These are phyloP conservation scores for Phytopythium mirpurense DNA, from an alignment of 352 stramenopile species.

Conservation along the genomic window DNA sequence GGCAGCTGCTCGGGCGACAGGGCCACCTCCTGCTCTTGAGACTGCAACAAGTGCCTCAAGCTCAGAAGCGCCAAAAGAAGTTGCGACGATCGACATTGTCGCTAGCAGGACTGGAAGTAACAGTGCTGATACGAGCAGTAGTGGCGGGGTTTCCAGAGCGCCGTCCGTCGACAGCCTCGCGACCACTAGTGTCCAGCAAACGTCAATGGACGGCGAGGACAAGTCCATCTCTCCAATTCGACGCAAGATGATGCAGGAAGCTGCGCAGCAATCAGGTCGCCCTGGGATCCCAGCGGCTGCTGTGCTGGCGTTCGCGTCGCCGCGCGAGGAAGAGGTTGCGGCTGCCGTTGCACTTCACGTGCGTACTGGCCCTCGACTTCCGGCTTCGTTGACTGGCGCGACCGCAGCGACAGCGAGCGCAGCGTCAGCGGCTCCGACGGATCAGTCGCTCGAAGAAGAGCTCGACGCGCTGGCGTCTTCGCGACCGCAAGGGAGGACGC, in stretches of 20 bases:
- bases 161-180: background rate
- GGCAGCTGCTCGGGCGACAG: background rate
- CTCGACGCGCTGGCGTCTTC: background rate
- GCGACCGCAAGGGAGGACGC: background rate
- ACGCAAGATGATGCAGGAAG: slow-evolving; percentile 37
- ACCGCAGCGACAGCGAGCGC: background rate
- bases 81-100: background rate
- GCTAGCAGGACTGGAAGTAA: background rate
- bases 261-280: slow-evolving; percentile 12
- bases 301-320: slow-evolving; percentile 20
- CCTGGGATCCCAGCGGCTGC: slow-evolving; percentile 6
- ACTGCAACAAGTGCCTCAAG: slow-evolving; percentile 7
- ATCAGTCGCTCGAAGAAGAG: slow-evolving; percentile 2
- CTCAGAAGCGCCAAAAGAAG: background rate
- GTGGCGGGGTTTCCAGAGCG: background rate
- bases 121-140: background rate
- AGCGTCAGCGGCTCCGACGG: background rate
- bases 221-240: slow-evolving; percentile 31
- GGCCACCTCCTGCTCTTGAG: background rate
- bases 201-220: slow-evolving; percentile 5
- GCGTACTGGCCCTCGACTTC: background rate
- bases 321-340: slow-evolving; percentile 39
- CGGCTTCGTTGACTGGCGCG: background rate
- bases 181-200: slow-evolving; percentile 2
- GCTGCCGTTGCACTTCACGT: slow-evolving; percentile 10